Evolutionary conservation across 345 rosid species (phyloP).

Genomic region (Ceriops tagal): DNA sequence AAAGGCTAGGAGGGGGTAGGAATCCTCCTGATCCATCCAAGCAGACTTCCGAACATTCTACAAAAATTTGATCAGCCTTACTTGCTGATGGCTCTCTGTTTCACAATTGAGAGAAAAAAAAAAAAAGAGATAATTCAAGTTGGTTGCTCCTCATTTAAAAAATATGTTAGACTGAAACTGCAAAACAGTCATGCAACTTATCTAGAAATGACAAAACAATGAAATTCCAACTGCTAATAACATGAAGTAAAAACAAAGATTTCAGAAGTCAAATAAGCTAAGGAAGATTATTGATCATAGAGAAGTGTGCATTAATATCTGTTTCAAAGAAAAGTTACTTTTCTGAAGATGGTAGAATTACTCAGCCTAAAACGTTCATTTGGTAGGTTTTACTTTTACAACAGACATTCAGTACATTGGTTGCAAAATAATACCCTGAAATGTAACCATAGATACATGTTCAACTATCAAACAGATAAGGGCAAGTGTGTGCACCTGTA

Average conservation of each 20-base stretch:
- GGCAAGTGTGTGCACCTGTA: too few species aligned
- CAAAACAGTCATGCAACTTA: background rate
- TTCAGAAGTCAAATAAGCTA: too few species aligned
- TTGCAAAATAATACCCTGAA: too few species aligned
- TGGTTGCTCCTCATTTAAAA: slow-evolving; percentile 3
- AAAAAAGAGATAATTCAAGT: background rate
- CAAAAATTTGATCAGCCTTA: slow-evolving; percentile 30
- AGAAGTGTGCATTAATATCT: background rate
- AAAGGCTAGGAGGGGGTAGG: slow-evolving; percentile 23
- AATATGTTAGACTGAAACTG: background rate
- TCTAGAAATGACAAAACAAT: too few species aligned
- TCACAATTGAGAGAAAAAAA: slow-evolving; percentile 5
- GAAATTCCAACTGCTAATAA: too few species aligned
- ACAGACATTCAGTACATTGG: background rate
- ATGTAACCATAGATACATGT: too few species aligned
- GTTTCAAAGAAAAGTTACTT: background rate
- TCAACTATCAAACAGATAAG: background rate
- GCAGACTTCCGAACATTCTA: slow-evolving; percentile 31
- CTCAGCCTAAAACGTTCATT: background rate
- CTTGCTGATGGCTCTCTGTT: slow-evolving; percentile 22
- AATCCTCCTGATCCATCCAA: slow-evolving; percentile 26
- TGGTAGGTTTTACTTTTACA: background rate
- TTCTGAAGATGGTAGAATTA: background rate
- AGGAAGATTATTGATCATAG: too few species aligned
- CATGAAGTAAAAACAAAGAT: too few species aligned